phyloP scores from a whole-genome alignment of 1,284 basidiomycete species.

The Malassezia arunalokei region DNA sequence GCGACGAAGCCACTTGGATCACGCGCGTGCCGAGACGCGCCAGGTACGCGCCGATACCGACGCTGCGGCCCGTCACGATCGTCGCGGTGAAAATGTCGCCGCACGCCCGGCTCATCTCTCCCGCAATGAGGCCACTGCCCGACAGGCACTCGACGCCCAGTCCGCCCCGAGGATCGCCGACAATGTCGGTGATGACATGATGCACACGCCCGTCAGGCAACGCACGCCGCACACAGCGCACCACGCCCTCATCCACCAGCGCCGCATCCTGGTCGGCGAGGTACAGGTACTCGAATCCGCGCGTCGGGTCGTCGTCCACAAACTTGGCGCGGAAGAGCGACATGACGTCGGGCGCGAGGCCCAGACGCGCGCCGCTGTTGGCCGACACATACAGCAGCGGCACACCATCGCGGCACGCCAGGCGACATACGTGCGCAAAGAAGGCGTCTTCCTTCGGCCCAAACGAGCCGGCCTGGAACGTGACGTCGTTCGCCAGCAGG shows the following conservation, averaged over 20 bases:
- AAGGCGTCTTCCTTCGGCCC: slow-evolving; percentile 89
- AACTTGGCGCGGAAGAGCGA: slow-evolving; percentile 83
- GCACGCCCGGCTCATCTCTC: slow-evolving; percentile 93
- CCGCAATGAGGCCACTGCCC: slow-evolving; percentile 95
- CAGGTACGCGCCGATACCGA: slow-evolving; percentile 98
- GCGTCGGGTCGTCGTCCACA: slow-evolving; percentile 72
- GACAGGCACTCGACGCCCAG: slow-evolving; percentile 94
- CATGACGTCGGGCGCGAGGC: slow-evolving; percentile 83
- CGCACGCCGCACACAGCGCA: slow-evolving; percentile 60
- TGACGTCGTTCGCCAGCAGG: slow-evolving; percentile 95
- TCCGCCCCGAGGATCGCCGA: slow-evolving; percentile 78
- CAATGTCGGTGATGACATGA: slow-evolving; percentile 89
- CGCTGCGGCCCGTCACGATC: slow-evolving; percentile 92
- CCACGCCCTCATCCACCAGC: slow-evolving; percentile 55
- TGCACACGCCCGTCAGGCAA: slow-evolving; percentile 66
- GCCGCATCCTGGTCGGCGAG: slow-evolving; percentile 52
- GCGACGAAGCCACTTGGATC: slow-evolving; percentile 96
- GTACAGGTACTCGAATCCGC: slow-evolving; percentile 93
- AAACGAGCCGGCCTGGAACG: slow-evolving; percentile 95
- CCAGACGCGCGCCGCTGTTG: slow-evolving; percentile 94
- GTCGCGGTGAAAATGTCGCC: slow-evolving; percentile 99
- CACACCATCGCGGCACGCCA: slow-evolving; percentile 73
- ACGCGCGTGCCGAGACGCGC: slow-evolving; percentile 94
- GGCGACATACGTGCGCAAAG: slow-evolving; percentile 88
- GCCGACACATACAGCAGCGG: slow-evolving; percentile 95